A percentile compares a stretch with the other conserved stretches of the same genome.
phyloP scores from a whole-genome alignment of 2,329 filamentous ascomycete genomes.

The Aspergillus awamori region DNA sequence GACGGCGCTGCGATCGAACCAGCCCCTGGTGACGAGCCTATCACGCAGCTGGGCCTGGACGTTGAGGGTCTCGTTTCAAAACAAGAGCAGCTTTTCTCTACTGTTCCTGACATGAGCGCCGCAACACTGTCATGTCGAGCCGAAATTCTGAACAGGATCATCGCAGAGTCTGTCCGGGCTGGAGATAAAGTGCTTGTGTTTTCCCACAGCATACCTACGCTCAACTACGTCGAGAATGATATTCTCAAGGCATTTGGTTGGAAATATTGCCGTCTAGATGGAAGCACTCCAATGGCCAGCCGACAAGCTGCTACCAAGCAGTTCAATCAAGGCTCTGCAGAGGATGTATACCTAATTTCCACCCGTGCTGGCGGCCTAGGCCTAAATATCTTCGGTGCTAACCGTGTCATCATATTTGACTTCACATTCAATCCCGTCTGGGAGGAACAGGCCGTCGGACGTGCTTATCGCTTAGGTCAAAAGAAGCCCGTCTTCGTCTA shows the following conservation, averaged over 20 bases:
- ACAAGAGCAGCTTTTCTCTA: slow-evolving; percentile 34
- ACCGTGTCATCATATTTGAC: slow-evolving; percentile 84
- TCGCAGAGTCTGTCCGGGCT: slow-evolving; percentile 63
- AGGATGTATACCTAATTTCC: slow-evolving; percentile 73
- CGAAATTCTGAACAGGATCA: slow-evolving; percentile 66
- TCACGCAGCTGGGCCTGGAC: slow-evolving; percentile 43
- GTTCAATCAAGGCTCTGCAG: slow-evolving; percentile 65
- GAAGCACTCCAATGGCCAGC: slow-evolving; percentile 56
- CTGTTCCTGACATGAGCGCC: slow-evolving; percentile 42
- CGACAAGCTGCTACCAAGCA: slow-evolving; percentile 67
- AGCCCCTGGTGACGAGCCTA: slow-evolving; percentile 29
- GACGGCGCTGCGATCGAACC: slow-evolving; percentile 19
- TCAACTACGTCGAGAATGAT: slow-evolving; percentile 66
- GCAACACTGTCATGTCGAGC: slow-evolving; percentile 68
- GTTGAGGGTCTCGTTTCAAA: slow-evolving; percentile 36
- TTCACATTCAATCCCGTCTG: slow-evolving; percentile 77
- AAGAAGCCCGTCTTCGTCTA: slow-evolving; percentile 81
- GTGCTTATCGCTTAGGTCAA: slow-evolving; percentile 85
- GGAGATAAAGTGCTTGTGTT: slow-evolving; percentile 82
- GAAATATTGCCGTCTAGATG: slow-evolving; percentile 66
- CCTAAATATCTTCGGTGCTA: slow-evolving; percentile 81
- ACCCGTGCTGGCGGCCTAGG: slow-evolving; percentile 81
- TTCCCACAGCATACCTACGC: slow-evolving; percentile 68
- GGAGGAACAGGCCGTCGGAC: slow-evolving; percentile 84
- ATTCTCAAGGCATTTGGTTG: slow-evolving; percentile 57